Base-by-base conservation (phyloP, 768 basidiomycete genomes). In the Lactarius trivialis region DNA sequence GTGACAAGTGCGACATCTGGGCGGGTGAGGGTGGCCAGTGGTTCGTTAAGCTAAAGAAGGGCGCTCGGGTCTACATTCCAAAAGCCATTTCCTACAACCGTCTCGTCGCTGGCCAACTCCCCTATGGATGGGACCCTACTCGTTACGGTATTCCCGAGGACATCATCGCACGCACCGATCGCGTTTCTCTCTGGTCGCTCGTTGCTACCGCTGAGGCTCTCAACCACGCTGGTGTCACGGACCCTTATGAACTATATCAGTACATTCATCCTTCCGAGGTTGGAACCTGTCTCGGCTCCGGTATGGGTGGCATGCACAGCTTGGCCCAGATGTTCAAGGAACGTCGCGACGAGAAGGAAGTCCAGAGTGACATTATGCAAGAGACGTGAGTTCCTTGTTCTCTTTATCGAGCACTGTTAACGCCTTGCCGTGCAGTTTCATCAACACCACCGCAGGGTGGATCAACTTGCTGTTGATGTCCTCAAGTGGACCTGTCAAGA, bases 391-490 rank as follows among this genome's bases (percentile, higher is more conserved):
- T 81, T 1, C 30, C 28, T 14, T 32, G 17, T 48, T 60, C 2
- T 61, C 30, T 45, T 48, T 17, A 39, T 17, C 45, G 33, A 45
- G 28, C 21, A 32, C 56, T 26, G 45, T 58, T 63, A 41, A 26
- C 8, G 48, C 41, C 49, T 39, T 58, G 28, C 34, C 30, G 26
- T 30, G 11, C 67, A 95, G 93, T 34, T 99, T 98, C 82, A 99
- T 99, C 79, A 99, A 98, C 76, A 98, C 94, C 3, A 94, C 94
- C 48, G 95, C 96, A 61, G 96, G 96, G 51, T 99, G 97, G 97
- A 82, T 98, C 70, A 98, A 99, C 74, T 74, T 99, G 33, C 79
- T 99, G 17, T 81, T 99, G 3, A 77, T 99, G 75, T 99, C 97
- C 0, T 96, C 97, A 1, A 92, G 91, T 68, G 97, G 97, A 50